Conservation (phyloP, 805 yeast genomes). For the Kregervanrija fluxuum region DNA sequence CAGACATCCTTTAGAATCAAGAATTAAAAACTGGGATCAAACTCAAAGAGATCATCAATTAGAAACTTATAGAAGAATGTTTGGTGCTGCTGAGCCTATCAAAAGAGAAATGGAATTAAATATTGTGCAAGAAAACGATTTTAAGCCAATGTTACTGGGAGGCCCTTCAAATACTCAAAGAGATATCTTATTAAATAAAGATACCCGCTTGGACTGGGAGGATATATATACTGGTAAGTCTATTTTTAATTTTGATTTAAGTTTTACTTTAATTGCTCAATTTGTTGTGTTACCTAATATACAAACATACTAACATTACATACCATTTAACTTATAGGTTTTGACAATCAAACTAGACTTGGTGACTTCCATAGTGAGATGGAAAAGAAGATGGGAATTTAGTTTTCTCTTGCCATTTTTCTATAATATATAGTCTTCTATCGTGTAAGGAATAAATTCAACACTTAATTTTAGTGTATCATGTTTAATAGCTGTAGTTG, state of each 20-base stretch:
- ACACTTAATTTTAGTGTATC: no score
- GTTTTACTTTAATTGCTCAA: no score
- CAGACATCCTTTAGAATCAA: conserved; percentile 79
- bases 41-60: conserved; percentile 63
- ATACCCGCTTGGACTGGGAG: conserved; percentile 83
- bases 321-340: conserved; percentile 21
- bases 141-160: conserved; percentile 58
- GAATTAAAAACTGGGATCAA: conserved; percentile 73
- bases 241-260: no score
- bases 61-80: conserved; percentile 73
- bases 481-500: no score
- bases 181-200: conserved; percentile 76
- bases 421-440: no score
- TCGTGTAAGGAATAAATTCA: no score
- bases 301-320: background rate
- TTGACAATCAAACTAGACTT: conserved; percentile 28
- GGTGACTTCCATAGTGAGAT: conserved; percentile 66
- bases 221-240: conserved; percentile 62
- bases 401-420: conserved; percentile 5
- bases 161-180: conserved; percentile 41
- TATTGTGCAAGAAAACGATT: conserved; percentile 62
- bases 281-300: no score
- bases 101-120: conserved; percentile 83
- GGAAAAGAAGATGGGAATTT: conserved; percentile 56
- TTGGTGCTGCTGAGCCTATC: conserved; percentile 93